Evolutionary conservation across 169 alveolate species (phyloP), one percentile per base, ranked within the genome.

Genomic region (Cryptosporidium baileyi): DNA sequence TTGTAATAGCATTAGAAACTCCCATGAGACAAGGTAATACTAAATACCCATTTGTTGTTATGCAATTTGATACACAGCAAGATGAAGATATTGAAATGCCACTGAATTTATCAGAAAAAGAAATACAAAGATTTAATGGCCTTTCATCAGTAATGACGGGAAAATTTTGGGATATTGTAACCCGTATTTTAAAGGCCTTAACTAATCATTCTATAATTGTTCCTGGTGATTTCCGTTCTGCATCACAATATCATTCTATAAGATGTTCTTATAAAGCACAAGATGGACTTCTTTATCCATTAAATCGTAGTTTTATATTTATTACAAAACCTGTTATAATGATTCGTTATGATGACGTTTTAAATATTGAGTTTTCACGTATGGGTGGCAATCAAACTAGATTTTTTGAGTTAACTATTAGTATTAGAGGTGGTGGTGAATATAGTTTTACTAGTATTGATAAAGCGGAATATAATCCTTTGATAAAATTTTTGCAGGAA

Each of bases 21-120:
- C 97, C 99, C 30, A 90, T 97, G 92, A 95, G 98, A 54, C 99
- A 96, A 81, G 99, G 99, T 15, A 97, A 97, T 80, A 97, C 99
- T 2, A 91, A 93, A 22, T 97, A 97, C 82, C 98, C 99, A 38
- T 97, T 95, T 88, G 91, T 97, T 54, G 97, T 95, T 6, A 89
- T 97, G 89, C 98, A 97, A 80, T 95, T 97, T 67, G 96, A 94
- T 61, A 93, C 93, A 80, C 99, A 96, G 41, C 94, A 90, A 80
- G 96, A 93, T 52, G 94, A 92, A 43, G 92, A 94, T 38, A 92
- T 96, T 30, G 96, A 93, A 24, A 74, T 74, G 40, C 85, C 85
- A 24, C 81, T 97, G n/a, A 95, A 96, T 81, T 90, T 96, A 60
- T 91, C 95, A 19, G 95, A 93, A 26, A 95, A 93, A 32, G 96